phyloP scores from a whole-genome alignment of 2,329 filamentous ascomycete genomes.

The Neurospora crassa region DNA sequence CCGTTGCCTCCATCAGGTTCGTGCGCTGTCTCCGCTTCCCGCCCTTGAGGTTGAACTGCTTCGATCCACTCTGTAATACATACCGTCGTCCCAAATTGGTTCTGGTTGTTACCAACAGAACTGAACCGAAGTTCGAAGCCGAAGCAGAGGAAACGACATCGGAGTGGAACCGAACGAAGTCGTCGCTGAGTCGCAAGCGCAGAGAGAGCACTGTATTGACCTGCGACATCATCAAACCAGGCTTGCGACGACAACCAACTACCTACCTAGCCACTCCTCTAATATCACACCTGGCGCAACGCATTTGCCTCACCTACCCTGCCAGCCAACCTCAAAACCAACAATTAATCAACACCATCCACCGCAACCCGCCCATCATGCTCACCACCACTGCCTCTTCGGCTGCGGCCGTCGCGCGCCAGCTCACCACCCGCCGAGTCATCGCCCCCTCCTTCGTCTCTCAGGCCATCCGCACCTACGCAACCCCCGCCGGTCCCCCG shows the following conservation, averaged over 20 bases:
- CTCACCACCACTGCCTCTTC: conserved; percentile 14
- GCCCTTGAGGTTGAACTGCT: background rate
- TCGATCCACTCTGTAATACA: background rate
- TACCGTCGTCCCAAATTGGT: background rate
- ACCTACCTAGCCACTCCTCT: too few relatives aligned
- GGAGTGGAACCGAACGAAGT: too few relatives aligned
- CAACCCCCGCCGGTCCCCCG: conserved; percentile 68
- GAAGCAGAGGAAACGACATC: background rate
- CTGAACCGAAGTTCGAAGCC: background rate
- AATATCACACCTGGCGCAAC: too few relatives aligned
- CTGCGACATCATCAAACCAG: too few relatives aligned
- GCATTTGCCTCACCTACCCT: too few relatives aligned
- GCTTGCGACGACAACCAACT: too few relatives aligned
- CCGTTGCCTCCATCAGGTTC: conserved; percentile 4
- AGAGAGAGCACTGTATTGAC: background rate
- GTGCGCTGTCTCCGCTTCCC: conserved; percentile 1
- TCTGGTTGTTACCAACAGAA: background rate
- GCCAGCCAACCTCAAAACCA: too few relatives aligned
- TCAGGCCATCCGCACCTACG: conserved; percentile 33
- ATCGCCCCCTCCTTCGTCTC: conserved; percentile 3
- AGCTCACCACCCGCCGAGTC: background rate
- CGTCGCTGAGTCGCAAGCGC: background rate
- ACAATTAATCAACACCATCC: too few relatives aligned
- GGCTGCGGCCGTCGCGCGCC: conserved; percentile 4
- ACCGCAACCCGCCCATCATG: conserved; percentile 11